Base-by-base conservation (phyloP, 2,329 filamentous ascomycete species). In the Myriangium duriaei region DNA sequence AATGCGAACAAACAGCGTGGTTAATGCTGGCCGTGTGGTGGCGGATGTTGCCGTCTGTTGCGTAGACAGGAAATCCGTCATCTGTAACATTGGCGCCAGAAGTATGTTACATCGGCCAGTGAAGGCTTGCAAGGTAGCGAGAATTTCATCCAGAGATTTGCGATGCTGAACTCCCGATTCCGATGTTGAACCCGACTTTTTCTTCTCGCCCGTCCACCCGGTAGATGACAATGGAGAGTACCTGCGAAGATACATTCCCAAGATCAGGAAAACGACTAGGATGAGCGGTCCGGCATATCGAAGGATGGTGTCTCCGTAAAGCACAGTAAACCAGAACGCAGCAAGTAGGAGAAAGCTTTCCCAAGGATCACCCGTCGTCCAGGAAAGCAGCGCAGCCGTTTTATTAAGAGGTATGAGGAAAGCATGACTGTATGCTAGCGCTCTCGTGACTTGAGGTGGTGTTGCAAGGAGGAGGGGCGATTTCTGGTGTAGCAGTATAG, bases 61-160 rank as follows among this genome's bases (percentile, higher is more conserved):
- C 4, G 91, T 47, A 78, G 72, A 18, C 16, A 98, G 69, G 53
- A 95, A 95, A 57, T 96, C 87, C 4, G 87, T 95, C 56, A 96
- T 69, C 46, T 82, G 77, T 31, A 94, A 68, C 39, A 96, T 71
- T 2, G 91, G 91, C 51, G 95, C 87, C 36, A 96, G 70, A 12
- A 98, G 66, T 37, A 94, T 80, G 57, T 95, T 94, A 60, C 91
- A 95, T 34, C 91, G 74, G 4, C 80, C 81, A 0, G 88, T 96
- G 49, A 98, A 84, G 47, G 86, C 77, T 56, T 86, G 85, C 31
- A 98, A 64, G 0, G 84, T 93, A 50, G 96, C 87, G 40, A 98
- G 82, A 43, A 98, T 98, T 62, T 98, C 91, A 56, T 98, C 91
- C 37, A 98, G 62, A 35, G 86, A 95, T 65, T 95, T 95, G 52